phyloP scores from a whole-genome alignment of 495 filamentous ascomycete genomes.

The Neurospora sp. region DNA sequence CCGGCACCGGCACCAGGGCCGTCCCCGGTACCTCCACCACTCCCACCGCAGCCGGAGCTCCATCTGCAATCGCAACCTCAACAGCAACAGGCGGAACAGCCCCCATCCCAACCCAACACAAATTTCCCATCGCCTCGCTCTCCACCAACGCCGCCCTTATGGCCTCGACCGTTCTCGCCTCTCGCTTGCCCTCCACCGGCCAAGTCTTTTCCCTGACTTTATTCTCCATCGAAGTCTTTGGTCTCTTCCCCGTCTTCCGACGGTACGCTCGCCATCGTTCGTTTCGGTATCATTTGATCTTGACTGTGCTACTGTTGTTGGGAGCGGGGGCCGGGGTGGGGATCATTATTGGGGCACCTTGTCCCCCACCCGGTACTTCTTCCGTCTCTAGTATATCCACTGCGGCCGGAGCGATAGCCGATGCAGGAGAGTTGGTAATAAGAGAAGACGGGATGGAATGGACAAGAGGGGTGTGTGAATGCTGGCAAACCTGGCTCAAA shows the following conservation, averaged over 20 bases:
- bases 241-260: conserved; percentile 89
- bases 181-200: conserved; percentile 73
- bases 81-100: background rate
- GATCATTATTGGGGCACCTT: conserved; percentile 41
- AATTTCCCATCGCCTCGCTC: conserved; percentile 63
- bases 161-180: conserved; percentile 78
- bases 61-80: background rate
- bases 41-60: background rate
- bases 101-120: conserved; percentile 22
- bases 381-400: too few relatives aligned
- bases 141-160: conserved; percentile 93
- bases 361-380: background rate
- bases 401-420: too few relatives aligned
- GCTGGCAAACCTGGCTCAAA: background rate
- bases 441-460: background rate
- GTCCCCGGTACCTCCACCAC: background rate
- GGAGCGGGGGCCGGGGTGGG: conserved; percentile 71
- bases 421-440: too few relatives aligned
- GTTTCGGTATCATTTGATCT: conserved; percentile 69
- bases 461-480: background rate
- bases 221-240: conserved; percentile 95
- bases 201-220: conserved; percentile 94
- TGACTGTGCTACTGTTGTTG: conserved; percentile 72
- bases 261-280: conserved; percentile 72
- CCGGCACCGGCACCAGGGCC: background rate